Conservation (phyloP, 2,329 filamentous ascomycete species). For the Trichoderma endophyticum region DNA sequence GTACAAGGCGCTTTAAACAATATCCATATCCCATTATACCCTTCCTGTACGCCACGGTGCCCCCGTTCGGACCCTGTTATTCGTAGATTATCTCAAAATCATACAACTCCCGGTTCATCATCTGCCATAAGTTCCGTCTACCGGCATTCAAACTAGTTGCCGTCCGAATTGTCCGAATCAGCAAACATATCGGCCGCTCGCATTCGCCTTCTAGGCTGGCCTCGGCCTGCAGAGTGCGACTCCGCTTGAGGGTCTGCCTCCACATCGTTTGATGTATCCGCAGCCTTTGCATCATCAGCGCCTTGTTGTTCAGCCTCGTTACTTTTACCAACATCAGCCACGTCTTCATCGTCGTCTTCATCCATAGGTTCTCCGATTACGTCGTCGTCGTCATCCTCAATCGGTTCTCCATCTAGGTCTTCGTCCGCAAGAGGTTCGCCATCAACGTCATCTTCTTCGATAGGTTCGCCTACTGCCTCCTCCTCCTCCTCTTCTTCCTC, state of each 20-base stretch:
- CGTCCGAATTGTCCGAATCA: conserved; percentile 54
- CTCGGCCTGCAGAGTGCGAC: conserved; percentile 19
- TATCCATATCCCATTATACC: not conserved
- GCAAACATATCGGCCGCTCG: conserved; percentile 86
- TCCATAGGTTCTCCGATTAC: conserved; percentile 21
- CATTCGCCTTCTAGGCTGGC: conserved; percentile 57
- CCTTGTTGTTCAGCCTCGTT: not conserved
- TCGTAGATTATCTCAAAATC: not conserved
- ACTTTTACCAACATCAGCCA: not conserved
- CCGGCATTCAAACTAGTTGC: not conserved
- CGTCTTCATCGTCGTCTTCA: conserved; percentile 32
- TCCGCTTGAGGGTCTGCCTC: conserved; percentile 18
- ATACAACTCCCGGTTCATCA: not conserved
- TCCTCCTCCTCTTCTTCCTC: conserved; percentile 45
- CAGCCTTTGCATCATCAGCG: conserved; percentile 14
- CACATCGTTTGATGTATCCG: not conserved
- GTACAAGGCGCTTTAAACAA: not conserved
- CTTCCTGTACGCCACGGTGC: not conserved
- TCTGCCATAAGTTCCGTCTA: not conserved
- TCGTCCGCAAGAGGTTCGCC: conserved; percentile 37
- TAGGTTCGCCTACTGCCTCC: conserved; percentile 39
- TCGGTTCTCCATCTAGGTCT: conserved; percentile 32
- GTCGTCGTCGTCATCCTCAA: conserved; percentile 32
- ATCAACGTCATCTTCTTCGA: conserved; percentile 49
- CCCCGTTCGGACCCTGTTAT: not conserved